Evolutionary conservation across 2,329 filamentous ascomycete genomes (phyloP), one percentile per base, ranked within the genome.

Genomic region (Cladophialophora psammophila): DNA sequence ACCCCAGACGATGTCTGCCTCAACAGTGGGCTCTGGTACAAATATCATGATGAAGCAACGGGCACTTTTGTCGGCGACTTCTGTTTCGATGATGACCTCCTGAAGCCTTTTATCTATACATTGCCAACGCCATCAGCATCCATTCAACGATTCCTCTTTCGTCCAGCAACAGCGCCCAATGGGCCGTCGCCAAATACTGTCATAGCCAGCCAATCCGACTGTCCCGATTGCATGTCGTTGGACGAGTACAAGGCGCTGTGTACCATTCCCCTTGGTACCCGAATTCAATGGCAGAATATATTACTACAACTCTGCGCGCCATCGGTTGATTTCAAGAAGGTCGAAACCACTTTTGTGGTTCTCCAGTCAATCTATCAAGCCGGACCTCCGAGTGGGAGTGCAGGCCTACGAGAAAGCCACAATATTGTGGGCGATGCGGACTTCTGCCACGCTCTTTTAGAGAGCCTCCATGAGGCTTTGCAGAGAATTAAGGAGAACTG

Each of bases 261-360:
- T 0, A 72, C 80, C 0, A 69, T 89, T 4, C 80, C 83, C 0
- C 72, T 83, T 0, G 86, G 86, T 0, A 64, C 78, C n/a, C 72
- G 75, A 0, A 75, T 87, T 10, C 84, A 86, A 56, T 90, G 87
- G 84, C 72, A 78, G 5, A 89, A 88, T 60, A 82, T 90, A 2
- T 72, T 87, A 0, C 71, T 79, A 0, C 83, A 89, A 71, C 74
- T 90, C 2, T 73, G 77, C 0, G 75, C 78, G 0, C 82, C 83
- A 0, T 77, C 76, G 0, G 59, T 90, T 0, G 82, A 86, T 53
- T 83, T 87, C 50, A 83, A 81, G 10, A 83, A 83, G 50, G 67
- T 76, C 0, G 84, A 87, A 53, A 84, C 84, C 0, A 75, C 75
- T 5, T 69, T 82, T 1, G 71, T 88, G 0, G 60, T 88, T 0